Percentiles rank a stretch among this genome's conserved stretches.
These are phyloP conservation scores for Monascus purpureus DNA, from an alignment of 495 filamentous ascomycete species.

Conservation along the genomic window DNA sequence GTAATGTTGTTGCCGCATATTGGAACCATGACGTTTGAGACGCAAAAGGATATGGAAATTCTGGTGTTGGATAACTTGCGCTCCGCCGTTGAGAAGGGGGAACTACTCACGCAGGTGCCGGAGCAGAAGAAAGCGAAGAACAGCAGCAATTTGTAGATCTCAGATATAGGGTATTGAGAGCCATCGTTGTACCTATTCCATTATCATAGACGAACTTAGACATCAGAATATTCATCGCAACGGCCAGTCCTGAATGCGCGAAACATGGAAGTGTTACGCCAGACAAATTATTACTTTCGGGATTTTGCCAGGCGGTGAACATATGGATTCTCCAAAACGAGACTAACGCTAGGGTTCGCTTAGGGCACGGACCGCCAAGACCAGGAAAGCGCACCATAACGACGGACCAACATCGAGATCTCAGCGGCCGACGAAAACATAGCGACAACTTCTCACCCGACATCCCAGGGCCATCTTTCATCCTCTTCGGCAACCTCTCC, in stretches of 20 bases:
- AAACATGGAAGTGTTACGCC: too few relatives aligned
- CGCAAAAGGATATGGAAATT: constrained; percentile 65
- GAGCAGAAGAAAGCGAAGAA: constrained; percentile 40
- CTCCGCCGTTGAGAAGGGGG: constrained; percentile 47
- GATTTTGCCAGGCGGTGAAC: constrained; percentile 8
- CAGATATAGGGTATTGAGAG: too few relatives aligned
- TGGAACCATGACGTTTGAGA: constrained; percentile 54
- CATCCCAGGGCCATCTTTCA: constrained; percentile 33
- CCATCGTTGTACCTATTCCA: too few relatives aligned
- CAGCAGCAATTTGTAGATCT: too few relatives aligned
- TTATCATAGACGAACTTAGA: too few relatives aligned
- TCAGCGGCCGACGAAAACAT: constrained; percentile 30
- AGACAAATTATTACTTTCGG: too few relatives aligned
- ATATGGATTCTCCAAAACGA: constrained; percentile 4
- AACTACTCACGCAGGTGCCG: constrained; percentile 53
- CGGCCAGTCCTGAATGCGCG: too few relatives aligned
- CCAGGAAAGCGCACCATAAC: constrained; percentile 32
- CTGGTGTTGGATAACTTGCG: constrained; percentile 56
- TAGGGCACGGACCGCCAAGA: constrained; percentile 31
- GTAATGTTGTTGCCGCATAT: constrained; percentile 73
- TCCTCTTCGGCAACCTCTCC: constrained; percentile 32
- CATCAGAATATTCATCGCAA: too few relatives aligned
- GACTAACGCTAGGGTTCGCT: constrained; percentile 35
- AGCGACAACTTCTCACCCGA: constrained; percentile 33
- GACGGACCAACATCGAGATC: constrained; percentile 12